Evolutionary conservation across 768 basidiomycete species (phyloP), one percentile per base, ranked within the genome.

Genomic region (Psilocybe subaeruginosa): DNA sequence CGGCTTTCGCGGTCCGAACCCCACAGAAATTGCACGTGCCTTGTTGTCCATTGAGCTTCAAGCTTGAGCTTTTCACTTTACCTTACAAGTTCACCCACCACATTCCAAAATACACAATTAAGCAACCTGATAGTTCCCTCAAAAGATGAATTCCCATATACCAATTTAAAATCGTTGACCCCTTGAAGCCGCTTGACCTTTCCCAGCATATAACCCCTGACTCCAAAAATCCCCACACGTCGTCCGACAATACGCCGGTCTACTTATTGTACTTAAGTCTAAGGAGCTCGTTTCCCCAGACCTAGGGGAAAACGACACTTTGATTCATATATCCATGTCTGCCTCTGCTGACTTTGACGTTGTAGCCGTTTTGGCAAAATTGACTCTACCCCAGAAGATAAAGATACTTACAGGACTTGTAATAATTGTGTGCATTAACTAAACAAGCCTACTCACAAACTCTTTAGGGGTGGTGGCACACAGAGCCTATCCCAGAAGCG

Each of bases 391-490:
- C 3, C 71, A 80, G 63, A 82, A 82, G 63, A 77, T 82, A 64
- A 80, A 80, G 59, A 73, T 83, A 29, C 72, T 83, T 19, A 69
- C 75, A 45, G 81, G 81, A 47, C 63, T 71, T 46, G 81, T 81
- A 56, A 63, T 30, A 30, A 35, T 72, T 43, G 11, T 29, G 19
- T 35, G 33, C 41, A 43, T 43, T 12, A 5, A 43, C 5, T 43
- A 16, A 23, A 12, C n/a, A 16, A 16, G 41, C 11, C 14, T 5
- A 43, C 41, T 43, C 33, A 11, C 54, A 23, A 17, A 52, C 8
- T 31, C 43, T 30, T 59, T 27, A 82, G 80, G 81, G 78, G 46
- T 80, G 77, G 80, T 82, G 80, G 81, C 77, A 80, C 49, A 82
- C 82, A 2, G 70, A 78, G 48, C 66, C 77, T 41, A 63, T 83